These are phyloP conservation scores for Aphanocladium album DNA, from an alignment of 2,329 filamentous ascomycete genomes.

Conservation along the genomic window DNA sequence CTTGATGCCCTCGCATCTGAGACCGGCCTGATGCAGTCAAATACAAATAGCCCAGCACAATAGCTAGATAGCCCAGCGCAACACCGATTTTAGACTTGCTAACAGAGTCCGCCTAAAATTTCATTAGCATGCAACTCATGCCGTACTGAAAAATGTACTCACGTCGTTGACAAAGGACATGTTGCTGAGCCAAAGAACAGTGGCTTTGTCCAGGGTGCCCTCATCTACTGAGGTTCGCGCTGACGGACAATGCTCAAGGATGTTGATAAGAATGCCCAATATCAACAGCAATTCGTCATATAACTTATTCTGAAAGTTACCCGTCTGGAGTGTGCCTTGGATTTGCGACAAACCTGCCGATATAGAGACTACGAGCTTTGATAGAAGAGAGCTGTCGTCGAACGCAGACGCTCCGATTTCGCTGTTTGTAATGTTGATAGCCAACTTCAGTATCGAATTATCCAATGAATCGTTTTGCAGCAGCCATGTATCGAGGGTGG, in stretches of 20 bases:
- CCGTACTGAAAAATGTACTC: conserved; percentile 27
- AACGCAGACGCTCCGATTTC: conserved; percentile 67
- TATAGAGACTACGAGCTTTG: conserved; percentile 44
- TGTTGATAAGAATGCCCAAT: conserved; percentile 80
- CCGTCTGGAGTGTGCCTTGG: conserved; percentile 42
- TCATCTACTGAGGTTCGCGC: conserved; percentile 43
- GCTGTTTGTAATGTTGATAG: conserved; percentile 83
- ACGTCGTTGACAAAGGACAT: conserved; percentile 64
- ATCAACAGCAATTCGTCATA: conserved; percentile 72
- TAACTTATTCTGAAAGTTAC: conserved; percentile 43
- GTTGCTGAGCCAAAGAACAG: conserved; percentile 63
- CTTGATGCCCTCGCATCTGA: conserved; percentile 37
- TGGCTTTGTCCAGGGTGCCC: conserved; percentile 52
- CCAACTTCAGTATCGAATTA: conserved; percentile 47
- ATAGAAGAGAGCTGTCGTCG: conserved; percentile 52
- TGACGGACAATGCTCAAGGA: conserved; percentile 69
- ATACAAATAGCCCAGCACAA: conserved; percentile 77
- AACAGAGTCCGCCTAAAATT: conserved; percentile 59
- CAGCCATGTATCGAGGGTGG: conserved; percentile 27
- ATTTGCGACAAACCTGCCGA: conserved; percentile 46
- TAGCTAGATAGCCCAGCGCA: conserved; percentile 77
- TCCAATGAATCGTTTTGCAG: conserved; percentile 23
- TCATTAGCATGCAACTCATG: conserved; percentile 14
- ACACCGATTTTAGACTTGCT: conserved; percentile 77
- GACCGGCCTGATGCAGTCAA: conserved; percentile 44